Evolutionary conservation across 495 filamentous ascomycete species (phyloP).

Genomic region (Cercophora newfieldiana): DNA sequence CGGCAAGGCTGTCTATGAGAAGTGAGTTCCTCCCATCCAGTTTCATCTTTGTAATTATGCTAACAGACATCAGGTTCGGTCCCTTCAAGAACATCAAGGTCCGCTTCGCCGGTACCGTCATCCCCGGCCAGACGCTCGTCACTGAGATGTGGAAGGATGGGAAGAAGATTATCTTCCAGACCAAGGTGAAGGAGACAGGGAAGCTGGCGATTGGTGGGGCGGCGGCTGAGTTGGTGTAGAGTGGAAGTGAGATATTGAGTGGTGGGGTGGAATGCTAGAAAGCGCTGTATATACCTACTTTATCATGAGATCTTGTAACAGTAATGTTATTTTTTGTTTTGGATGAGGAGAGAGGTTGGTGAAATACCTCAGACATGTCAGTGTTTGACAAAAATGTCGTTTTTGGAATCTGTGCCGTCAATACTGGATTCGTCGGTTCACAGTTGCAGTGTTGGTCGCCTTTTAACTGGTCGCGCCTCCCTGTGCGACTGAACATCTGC

Average conservation of each 20-base stretch:
- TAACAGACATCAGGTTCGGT: constrained; percentile 56
- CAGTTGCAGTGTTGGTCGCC: no score
- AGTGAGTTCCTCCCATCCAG: constrained; percentile 15
- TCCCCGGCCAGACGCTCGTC: constrained; percentile 89
- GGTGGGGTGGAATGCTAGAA: no score
- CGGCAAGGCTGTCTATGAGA: constrained; percentile 84
- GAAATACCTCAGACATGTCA: no score
- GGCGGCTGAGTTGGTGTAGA: constrained; percentile 70
- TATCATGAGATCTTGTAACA: neutral
- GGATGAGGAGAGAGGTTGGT: no score
- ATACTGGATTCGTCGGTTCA: no score
- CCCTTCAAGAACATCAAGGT: constrained; percentile 94
- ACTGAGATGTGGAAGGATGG: constrained; percentile 99
- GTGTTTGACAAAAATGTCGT: no score
- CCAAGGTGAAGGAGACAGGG: constrained; percentile 92
- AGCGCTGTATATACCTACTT: no score
- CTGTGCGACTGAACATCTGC: no score
- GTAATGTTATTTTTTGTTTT: neutral
- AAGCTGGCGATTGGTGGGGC: constrained; percentile 88
- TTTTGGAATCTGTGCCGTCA: no score
- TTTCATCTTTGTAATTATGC: neutral
- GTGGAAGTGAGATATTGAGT: neutral
- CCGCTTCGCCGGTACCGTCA: constrained; percentile 86
- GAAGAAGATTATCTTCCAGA: constrained; percentile 87
- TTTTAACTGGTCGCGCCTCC: no score